Evolutionary conservation across 305 asterid genomes (phyloP), one percentile per base, ranked within the genome.

Genomic region (Solanum hybrid): DNA sequence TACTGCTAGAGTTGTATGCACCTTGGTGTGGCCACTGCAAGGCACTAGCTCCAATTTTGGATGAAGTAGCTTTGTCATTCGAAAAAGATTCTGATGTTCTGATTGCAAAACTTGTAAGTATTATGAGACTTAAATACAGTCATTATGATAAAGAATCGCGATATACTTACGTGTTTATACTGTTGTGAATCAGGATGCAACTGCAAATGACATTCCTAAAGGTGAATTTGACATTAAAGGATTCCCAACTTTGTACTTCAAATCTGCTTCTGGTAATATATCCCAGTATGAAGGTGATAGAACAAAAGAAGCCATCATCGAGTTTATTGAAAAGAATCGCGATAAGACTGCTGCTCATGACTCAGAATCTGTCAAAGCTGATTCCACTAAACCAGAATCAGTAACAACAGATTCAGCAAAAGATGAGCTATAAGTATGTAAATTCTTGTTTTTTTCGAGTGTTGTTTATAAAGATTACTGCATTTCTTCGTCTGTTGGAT

Each of bases 11-110:
- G 91, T 96, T 96, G 89, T 95, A 96, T 86, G 95, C 97, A 61
- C 98, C 98, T 22, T 95, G 98, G 97, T 96, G 98, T 87, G 97
- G 96, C 90, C 97, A 95, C 91, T 95, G 98, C 96, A 91, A 95
- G 94, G 74, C 90, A 77, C 90, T 96, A 92, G 98, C 96, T 64
- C 98, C 97, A 26, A 95, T 94, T 87, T 90, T 96, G 94, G 98
- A 96, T 39, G 98, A 95, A 93, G 96, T 96, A 69, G 98, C 98
- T 37, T 40, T 93, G 89, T 92, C 94, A 84, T 95, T 91, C 89
- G 89, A 94, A 84, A 90, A 90, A 4, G 95, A 95, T 74, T 92
- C 92, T 5, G 93, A 93, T 91, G 93, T 95, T 89, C 1, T 96
- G 36, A 96, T 96, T 81, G 96, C 97, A 8, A 96, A 96, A 93